These are phyloP conservation scores for Thielaviopsis ethacetica DNA, from an alignment of 2,329 filamentous ascomycete genomes.

Conservation along the genomic window DNA sequence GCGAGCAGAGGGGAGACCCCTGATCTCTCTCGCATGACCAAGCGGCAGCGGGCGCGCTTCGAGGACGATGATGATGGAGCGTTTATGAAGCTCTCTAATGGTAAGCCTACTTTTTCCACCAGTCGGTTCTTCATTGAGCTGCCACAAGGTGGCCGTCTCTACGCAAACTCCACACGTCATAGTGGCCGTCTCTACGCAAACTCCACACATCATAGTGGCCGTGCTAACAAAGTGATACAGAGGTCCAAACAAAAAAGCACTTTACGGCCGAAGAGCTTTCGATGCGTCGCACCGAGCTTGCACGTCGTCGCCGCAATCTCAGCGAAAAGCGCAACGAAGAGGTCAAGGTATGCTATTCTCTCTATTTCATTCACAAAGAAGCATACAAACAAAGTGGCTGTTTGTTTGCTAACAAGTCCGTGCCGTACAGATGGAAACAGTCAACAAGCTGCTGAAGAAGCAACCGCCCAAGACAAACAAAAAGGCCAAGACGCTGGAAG, in stretches of 20 bases:
- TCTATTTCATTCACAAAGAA: too few relatives aligned
- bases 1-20: conserved; percentile 33
- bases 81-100: conserved; percentile 44
- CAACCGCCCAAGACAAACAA: conserved; percentile 60
- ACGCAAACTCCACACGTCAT: neutral
- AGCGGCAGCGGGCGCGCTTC: conserved; percentile 41
- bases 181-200: neutral
- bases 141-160: too few relatives aligned
- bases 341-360: conserved; percentile 32
- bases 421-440: conserved; percentile 57
- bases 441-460: conserved; percentile 78
- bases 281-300: conserved; percentile 47
- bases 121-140: too few relatives aligned
- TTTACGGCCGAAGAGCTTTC: conserved; percentile 46
- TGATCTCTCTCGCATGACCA: conserved; percentile 43
- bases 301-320: conserved; percentile 42
- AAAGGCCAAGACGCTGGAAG: conserved; percentile 26
- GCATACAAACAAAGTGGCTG: neutral
- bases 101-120: conserved; percentile 20
- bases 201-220: neutral
- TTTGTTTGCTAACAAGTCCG: neutral
- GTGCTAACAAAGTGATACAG: conserved; percentile 20
- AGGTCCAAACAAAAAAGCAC: conserved; percentile 46
- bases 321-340: conserved; percentile 49
- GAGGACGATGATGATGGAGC: conserved; percentile 30